A percentile compares a stretch with the other conserved stretches of the same genome.
Evolutionary conservation across 2,329 filamentous ascomycete genomes (phyloP).

Genomic region (Calonectria henricotiae): DNA sequence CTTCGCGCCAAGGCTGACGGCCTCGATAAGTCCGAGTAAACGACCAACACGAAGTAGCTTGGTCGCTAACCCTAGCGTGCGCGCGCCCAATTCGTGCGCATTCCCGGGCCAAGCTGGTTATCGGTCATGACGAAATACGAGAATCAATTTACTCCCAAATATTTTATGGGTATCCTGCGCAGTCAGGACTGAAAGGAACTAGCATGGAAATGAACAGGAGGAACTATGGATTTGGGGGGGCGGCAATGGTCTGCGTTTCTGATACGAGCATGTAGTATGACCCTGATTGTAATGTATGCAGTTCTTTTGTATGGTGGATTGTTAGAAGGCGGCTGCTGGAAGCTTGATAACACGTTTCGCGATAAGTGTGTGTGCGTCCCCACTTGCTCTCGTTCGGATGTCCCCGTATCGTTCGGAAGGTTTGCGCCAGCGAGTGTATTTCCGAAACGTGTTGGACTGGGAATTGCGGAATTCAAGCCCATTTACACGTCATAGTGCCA

Average conservation of each 20-base stretch:
- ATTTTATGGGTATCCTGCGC: constrained; percentile 35
- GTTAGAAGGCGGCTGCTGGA: constrained; percentile 50
- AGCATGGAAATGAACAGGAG: constrained; percentile 38
- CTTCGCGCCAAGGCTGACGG: constrained; percentile 91
- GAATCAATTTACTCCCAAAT: constrained; percentile 38
- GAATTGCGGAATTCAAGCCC: constrained; percentile 20
- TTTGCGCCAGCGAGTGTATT: constrained; percentile 21
- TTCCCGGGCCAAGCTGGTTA: constrained; percentile 47
- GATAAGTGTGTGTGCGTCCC: constrained; percentile 38
- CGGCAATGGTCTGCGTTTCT: constrained; percentile 39
- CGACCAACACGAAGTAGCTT: constrained; percentile 41
- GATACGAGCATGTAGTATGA: constrained; percentile 45
- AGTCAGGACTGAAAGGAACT: constrained; percentile 36
- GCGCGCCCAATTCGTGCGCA: constrained; percentile 35
- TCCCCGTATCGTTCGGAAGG: constrained; percentile 6
- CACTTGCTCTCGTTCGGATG: constrained; percentile 32
- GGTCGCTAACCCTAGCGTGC: constrained; percentile 48
- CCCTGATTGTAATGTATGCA: constrained; percentile 46
- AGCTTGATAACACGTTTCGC: constrained; percentile 52
- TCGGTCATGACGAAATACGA: constrained; percentile 42
- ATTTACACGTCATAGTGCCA: constrained; percentile 31
- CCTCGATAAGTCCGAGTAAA: constrained; percentile 79
- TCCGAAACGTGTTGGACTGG: constrained; percentile 9
- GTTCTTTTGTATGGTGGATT: constrained; percentile 44
- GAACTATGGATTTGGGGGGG: constrained; percentile 40